Evolutionary conservation across 805 yeast species (phyloP).

Genomic region (Scheffersomyces stipitis): DNA sequence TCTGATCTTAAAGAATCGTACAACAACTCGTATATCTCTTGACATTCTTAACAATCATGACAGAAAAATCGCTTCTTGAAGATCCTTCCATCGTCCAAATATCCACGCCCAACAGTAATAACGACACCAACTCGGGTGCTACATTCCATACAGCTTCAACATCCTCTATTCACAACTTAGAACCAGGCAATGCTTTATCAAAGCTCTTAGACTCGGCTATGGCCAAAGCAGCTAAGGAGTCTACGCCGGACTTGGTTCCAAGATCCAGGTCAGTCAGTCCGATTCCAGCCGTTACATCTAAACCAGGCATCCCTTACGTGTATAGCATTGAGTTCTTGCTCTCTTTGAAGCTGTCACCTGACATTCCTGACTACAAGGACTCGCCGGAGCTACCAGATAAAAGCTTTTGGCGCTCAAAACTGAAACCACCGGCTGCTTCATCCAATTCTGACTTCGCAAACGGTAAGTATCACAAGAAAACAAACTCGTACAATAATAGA

Average conservation of each 20-base stretch:
- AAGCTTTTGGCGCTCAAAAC: constrained; percentile 49
- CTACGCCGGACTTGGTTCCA: constrained; percentile 35
- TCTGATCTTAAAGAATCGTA: too few species aligned
- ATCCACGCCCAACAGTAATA: constrained; percentile 6
- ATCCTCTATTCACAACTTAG: constrained; percentile 12
- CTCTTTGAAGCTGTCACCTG: constrained; percentile 34
- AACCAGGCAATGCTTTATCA: constrained; percentile 39
- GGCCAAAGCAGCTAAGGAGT: constrained; percentile 47
- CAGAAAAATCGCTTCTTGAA: constrained; percentile 13
- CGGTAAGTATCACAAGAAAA: constrained; percentile 12
- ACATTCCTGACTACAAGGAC: constrained; percentile 28
- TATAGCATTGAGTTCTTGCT: constrained; percentile 31
- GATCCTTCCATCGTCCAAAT: constrained; percentile 33
- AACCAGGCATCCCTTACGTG: constrained; percentile 9
- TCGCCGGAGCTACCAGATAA: constrained; percentile 42
- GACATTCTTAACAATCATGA: too few species aligned
- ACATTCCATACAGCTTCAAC: constrained; percentile 5
- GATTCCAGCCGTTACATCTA: neutral
- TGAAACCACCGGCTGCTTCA: constrained; percentile 9
- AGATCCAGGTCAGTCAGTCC: constrained; percentile 12
- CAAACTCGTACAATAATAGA: constrained; percentile 16
- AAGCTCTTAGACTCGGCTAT: constrained; percentile 45
- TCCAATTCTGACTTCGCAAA: constrained; percentile 6
- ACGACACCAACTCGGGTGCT: constrained; percentile 1
- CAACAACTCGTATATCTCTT: too few species aligned